Conservation (phyloP, 495 filamentous ascomycete genomes). For the Sordaria brevicollis region DNA sequence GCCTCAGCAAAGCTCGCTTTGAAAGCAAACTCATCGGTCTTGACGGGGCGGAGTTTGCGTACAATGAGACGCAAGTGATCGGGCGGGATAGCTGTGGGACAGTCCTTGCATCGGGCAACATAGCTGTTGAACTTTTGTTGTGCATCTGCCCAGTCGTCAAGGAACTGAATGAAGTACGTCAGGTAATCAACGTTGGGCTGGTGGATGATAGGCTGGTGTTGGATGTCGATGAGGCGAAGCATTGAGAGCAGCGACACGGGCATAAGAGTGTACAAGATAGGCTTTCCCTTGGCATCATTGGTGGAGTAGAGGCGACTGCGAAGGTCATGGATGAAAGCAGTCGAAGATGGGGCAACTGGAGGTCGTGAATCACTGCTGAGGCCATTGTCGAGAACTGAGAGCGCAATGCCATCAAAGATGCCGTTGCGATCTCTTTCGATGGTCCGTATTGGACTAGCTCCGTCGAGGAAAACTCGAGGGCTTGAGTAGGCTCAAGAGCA, state of each 20-base stretch:
- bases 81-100: slow-evolving; percentile 4
- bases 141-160: slow-evolving; percentile 9
- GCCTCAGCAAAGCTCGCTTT: slow-evolving; percentile 5
- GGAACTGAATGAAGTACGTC: slow-evolving; percentile 9
- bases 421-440: too few species aligned
- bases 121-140: slow-evolving; percentile 13
- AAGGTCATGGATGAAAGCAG: neutral
- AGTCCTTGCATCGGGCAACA: slow-evolving; percentile 13
- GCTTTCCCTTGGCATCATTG: slow-evolving; percentile 16
- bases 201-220: neutral
- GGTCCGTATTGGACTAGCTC: too few species aligned
- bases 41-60: neutral
- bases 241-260: slow-evolving; percentile 12
- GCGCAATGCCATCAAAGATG: too few species aligned
- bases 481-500: neutral
- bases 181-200: slow-evolving; percentile 1
- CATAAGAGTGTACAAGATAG: slow-evolving; percentile 15
- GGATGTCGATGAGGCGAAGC: neutral
- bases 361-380: neutral
- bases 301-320: neutral
- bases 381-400: neutral
- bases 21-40: neutral
- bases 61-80: slow-evolving; percentile 5
- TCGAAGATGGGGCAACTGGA: neutral
- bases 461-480: too few species aligned